Evolutionary conservation across 805 yeast species (phyloP).

Genomic region (Saturnispora ahearnii): DNA sequence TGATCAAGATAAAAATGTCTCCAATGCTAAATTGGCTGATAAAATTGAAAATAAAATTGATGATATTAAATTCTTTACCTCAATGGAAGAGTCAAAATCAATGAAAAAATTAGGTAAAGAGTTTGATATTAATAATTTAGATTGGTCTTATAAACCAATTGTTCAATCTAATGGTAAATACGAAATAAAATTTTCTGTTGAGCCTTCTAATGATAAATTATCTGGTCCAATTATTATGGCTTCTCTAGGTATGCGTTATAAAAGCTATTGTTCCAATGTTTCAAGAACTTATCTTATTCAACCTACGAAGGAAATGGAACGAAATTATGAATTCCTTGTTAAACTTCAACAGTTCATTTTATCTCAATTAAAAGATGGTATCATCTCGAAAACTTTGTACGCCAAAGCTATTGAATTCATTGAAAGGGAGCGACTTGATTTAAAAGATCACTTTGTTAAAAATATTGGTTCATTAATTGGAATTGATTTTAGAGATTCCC

Average conservation of each 20-base stretch:
- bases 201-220: slow-evolving; percentile 55
- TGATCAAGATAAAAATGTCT: slow-evolving; percentile 73
- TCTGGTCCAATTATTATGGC: slow-evolving; percentile 76
- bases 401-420: slow-evolving; percentile 52
- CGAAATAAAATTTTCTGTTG: slow-evolving; percentile 77
- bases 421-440: slow-evolving; percentile 53
- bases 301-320: slow-evolving; percentile 72
- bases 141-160: slow-evolving; percentile 92
- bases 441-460: slow-evolving; percentile 57
- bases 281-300: slow-evolving; percentile 86
- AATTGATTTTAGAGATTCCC: slow-evolving; percentile 76
- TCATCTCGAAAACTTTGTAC: slow-evolving; percentile 58
- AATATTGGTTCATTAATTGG: slow-evolving; percentile 87
- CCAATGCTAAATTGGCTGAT: slow-evolving; percentile 67
- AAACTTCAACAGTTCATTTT: slow-evolving; percentile 61
- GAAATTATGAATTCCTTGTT: slow-evolving; percentile 68
- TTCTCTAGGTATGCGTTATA: slow-evolving; percentile 79
- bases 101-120: slow-evolving; percentile 54
- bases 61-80: slow-evolving; percentile 56
- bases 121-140: slow-evolving; percentile 67
- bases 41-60: slow-evolving; percentile 76
- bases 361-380: slow-evolving; percentile 55
- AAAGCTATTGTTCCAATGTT: slow-evolving; percentile 78
- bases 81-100: slow-evolving; percentile 35
- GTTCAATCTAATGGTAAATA: slow-evolving; percentile 81